Base-by-base conservation (phyloP, 352 stramenopile genomes). In the Phytophthora tentaculata region DNA sequence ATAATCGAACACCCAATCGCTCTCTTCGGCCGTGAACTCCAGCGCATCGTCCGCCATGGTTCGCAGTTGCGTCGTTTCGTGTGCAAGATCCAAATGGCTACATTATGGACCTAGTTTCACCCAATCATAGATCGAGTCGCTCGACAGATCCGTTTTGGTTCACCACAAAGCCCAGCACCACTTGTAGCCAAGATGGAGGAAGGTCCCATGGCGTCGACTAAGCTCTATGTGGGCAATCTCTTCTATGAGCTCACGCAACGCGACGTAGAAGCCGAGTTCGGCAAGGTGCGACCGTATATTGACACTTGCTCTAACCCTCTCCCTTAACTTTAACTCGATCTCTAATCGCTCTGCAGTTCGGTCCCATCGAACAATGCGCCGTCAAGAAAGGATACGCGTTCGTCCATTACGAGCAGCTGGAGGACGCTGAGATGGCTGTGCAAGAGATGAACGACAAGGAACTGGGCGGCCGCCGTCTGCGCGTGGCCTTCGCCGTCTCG, bases 1-100 rank as follows among this genome's bases (percentile, higher is more conserved):
- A 61, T 91, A 97, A 71, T 97, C 90, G 43, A 97, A 96, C 23
- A 96, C 84, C 86, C 86, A 95, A 65, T 93, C 86, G 69, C 79
- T 91, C 66, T 90, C 80, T 54, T 89, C 80, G 23, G 67, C 60
- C 54, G 83, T 88, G 56, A 91, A 81, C 43, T 80, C 77, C 14
- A 75, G 47, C 52, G 50, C 32, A 16, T 50, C 49, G 44, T 39
- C 60, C 13, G 35, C 35, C 61, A 71, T 72, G 6, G 28, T 43
- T 7, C n/a, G 0, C 13, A 43, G 35, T n/a, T 44, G 70, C 71
- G 57, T 71, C 71, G 58, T 69, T 79, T 79, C 71, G 71, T 63
- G 64, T 39, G 6, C 23, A 60, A 77, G 59, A 77, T 65, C 56
- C 64, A 66, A 13, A 55, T 74, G 66, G 66, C 66, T 74, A 74